A percentile compares a stretch with the other conserved stretches of the same genome.
Evolutionary conservation across 768 basidiomycete genomes (phyloP).

Genomic region (Multifurca ochricompacta): DNA sequence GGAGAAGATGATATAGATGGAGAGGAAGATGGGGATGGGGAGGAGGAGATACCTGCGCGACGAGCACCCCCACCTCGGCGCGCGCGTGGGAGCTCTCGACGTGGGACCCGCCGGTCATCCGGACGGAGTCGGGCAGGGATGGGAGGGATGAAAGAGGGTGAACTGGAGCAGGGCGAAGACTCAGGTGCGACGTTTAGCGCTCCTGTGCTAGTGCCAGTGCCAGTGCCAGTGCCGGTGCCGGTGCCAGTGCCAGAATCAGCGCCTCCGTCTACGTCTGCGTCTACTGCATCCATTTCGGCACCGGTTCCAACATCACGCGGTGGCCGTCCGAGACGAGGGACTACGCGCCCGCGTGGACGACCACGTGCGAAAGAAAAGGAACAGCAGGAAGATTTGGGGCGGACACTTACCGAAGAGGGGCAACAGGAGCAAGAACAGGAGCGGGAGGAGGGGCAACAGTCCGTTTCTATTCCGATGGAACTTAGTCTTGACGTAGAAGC

Average conservation of each 20-base stretch:
- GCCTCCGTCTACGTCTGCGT: not conserved
- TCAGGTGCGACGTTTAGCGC: conserved; percentile 29
- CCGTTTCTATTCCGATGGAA: conserved; percentile 32
- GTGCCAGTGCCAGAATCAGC: not conserved
- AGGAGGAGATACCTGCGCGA: conserved; percentile 25
- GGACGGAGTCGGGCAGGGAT: not conserved
- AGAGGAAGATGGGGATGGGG: conserved; percentile 38
- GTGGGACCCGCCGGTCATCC: conserved; percentile 12
- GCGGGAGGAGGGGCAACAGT: too few species aligned
- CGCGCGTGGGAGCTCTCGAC: conserved; percentile 17
- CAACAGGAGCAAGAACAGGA: too few species aligned
- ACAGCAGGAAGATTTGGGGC: conserved; percentile 13
- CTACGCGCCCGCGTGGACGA: not conserved
- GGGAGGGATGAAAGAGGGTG: conserved; percentile 25
- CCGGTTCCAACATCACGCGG: not conserved
- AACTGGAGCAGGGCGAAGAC: conserved; percentile 29
- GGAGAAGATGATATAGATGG: conserved; percentile 45
- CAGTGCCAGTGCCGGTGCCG: not conserved
- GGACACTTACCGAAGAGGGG: not conserved
- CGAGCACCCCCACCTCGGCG: conserved; percentile 28
- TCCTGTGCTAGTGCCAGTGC: too few species aligned
- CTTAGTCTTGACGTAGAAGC: conserved; percentile 32
- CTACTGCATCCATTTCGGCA: not conserved
- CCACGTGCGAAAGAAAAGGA: conserved; percentile 13
- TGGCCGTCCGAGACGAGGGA: conserved; percentile 6